Conservation (phyloP, 2,329 filamentous ascomycete genomes). For the Colletotrichum lini region DNA sequence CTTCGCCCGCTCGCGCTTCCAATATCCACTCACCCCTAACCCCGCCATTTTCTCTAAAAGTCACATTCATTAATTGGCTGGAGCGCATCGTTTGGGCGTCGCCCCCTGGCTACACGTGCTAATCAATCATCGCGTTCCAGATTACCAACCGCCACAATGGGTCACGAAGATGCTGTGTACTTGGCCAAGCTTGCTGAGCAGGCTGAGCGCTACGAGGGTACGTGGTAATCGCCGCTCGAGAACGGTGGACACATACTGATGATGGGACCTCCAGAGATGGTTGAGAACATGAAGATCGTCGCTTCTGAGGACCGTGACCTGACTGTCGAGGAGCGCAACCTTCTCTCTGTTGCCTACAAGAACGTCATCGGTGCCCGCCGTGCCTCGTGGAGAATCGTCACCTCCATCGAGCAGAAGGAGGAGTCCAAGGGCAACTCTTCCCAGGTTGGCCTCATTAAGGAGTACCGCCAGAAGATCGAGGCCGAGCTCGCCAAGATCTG, state of each 20-base stretch:
- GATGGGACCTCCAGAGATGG: constrained; percentile 81
- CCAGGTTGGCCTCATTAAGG: constrained; percentile 93
- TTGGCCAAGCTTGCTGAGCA: constrained; percentile 99
- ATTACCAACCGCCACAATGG: constrained; percentile 78
- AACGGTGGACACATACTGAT: constrained; percentile 30
- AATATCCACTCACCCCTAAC: constrained; percentile 12
- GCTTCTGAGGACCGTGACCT: constrained; percentile 88
- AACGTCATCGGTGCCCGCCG: constrained; percentile 97
- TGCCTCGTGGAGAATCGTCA: constrained; percentile 98
- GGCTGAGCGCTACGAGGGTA: constrained; percentile 99
- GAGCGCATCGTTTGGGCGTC: constrained; percentile 18
- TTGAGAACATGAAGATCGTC: constrained; percentile 99
- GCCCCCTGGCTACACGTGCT: constrained; percentile 29
- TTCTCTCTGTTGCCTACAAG: constrained; percentile 98
- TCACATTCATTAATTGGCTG: not conserved
- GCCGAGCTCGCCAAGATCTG: constrained; percentile 96
- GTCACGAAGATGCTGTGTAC: constrained; percentile 99
- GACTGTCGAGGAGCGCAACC: constrained; percentile 96
- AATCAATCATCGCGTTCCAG: constrained; percentile 26
- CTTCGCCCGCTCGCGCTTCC: constrained; percentile 5
- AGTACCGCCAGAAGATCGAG: constrained; percentile 99
- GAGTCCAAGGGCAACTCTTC: constrained; percentile 97
- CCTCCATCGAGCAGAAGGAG: constrained; percentile 99
- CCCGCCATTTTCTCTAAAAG: not conserved
- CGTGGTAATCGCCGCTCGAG: constrained; percentile 50